Conservation (phyloP, 768 basidiomycete genomes). For the Dioszegia hungarica region DNA sequence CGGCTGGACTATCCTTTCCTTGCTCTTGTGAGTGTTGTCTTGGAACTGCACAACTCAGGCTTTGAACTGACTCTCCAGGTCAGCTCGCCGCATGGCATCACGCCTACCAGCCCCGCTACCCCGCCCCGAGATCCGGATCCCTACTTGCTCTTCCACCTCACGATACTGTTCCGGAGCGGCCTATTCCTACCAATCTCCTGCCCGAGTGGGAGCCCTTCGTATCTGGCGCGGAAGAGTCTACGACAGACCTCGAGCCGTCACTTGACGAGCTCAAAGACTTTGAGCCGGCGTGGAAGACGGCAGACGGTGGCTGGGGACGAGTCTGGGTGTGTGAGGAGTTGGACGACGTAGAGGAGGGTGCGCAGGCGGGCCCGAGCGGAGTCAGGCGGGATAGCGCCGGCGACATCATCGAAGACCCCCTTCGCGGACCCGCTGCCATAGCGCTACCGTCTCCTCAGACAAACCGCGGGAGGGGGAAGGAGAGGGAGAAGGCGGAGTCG, state of each 20-base stretch:
- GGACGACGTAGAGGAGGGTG: neutral
- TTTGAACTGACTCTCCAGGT: slow-evolving; percentile 8
- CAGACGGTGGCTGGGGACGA: slow-evolving; percentile 8
- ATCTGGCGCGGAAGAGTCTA: neutral
- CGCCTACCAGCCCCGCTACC: slow-evolving; percentile 1
- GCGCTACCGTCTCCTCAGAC: too few relatives aligned
- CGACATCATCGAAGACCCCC: neutral
- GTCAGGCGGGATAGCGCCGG: neutral
- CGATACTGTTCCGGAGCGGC: neutral
- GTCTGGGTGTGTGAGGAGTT: neutral
- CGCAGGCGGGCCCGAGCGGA: neutral
- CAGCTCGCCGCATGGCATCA: neutral
- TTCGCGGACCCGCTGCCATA: neutral
- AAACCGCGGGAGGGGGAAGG: neutral
- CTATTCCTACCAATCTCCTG: neutral
- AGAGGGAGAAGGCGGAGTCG: too few relatives aligned
- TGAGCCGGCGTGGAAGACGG: slow-evolving; percentile 11
- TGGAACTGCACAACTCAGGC: too few relatives aligned
- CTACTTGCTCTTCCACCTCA: slow-evolving; percentile 12
- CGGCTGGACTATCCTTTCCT: slow-evolving; percentile 19
- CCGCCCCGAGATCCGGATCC: slow-evolving; percentile 1
- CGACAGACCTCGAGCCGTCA: slow-evolving; percentile 17
- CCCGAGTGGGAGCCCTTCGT: slow-evolving; percentile 4
- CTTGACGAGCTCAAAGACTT: slow-evolving; percentile 26
- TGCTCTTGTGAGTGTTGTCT: slow-evolving; percentile 33